These are phyloP conservation scores for Aureobasidium leucospermi DNA, from an alignment of 2,329 filamentous ascomycete genomes.

Conservation along the genomic window DNA sequence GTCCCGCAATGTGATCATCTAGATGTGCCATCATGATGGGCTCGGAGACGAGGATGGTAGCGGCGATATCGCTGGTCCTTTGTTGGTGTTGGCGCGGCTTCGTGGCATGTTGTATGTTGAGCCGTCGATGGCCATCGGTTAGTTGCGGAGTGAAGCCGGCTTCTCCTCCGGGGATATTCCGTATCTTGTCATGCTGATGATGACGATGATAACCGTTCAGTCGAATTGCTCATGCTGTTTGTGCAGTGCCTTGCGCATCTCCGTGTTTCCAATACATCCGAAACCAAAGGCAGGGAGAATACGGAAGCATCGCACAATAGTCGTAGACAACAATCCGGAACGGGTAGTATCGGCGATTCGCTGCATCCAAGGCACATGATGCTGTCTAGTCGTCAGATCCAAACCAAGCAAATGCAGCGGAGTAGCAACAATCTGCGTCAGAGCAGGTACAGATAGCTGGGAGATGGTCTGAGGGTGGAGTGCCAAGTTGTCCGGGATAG, in stretches of 20 bases:
- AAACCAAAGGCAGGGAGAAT: constrained; percentile 27
- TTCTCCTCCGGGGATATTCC: background rate
- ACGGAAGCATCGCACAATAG: constrained; percentile 23
- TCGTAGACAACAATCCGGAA: constrained; percentile 19
- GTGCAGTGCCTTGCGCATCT: constrained; percentile 16
- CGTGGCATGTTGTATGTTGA: no score
- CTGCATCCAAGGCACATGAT: background rate
- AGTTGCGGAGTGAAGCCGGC: background rate
- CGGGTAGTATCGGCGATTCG: constrained; percentile 17
- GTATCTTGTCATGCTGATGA: no score
- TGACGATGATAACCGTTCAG: background rate
- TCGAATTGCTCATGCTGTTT: constrained; percentile 8
- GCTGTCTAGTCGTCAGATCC: constrained; percentile 20
- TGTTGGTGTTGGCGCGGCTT: no score
- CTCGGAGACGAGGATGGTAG: no score
- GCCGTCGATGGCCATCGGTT: background rate
- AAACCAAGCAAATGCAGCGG: constrained; percentile 25
- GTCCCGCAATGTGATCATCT: no score
- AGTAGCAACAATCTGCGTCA: constrained; percentile 25
- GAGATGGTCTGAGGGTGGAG: constrained; percentile 19
- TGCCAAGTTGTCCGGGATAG: constrained; percentile 19
- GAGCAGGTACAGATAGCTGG: constrained; percentile 25
- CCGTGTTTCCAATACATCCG: constrained; percentile 23
- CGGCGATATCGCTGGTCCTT: no score
- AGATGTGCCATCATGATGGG: no score